Evolutionary conservation across 2,329 filamentous ascomycete species (phyloP).

Genomic region (Microcyclosporella mali): DNA sequence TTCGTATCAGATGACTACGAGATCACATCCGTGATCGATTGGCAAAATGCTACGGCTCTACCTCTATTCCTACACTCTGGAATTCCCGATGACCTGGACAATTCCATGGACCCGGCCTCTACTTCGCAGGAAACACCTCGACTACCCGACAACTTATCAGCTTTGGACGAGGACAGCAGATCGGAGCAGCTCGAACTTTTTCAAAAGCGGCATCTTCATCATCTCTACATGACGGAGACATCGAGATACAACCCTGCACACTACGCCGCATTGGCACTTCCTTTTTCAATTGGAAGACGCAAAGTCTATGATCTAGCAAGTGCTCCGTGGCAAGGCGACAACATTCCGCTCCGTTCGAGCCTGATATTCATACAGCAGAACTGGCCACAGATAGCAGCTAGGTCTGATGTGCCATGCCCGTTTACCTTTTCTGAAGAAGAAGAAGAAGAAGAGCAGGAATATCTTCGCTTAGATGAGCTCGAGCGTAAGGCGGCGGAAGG

Average conservation of each 20-base stretch:
- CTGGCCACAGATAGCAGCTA: slow-evolving; percentile 8
- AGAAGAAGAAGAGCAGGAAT: slow-evolving; percentile 17
- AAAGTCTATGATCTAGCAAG: slow-evolving; percentile 16
- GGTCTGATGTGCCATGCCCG: slow-evolving; percentile 10
- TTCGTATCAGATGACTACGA: slow-evolving; percentile 27
- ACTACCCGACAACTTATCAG: slow-evolving; percentile 1
- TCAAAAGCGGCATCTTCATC: slow-evolving; percentile 12
- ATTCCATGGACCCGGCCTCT: slow-evolving; percentile 18
- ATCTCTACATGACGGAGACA: slow-evolving; percentile 16
- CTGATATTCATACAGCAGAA: slow-evolving; percentile 17
- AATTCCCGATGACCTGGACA: slow-evolving; percentile 37
- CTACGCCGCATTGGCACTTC: slow-evolving; percentile 16
- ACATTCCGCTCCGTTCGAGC: slow-evolving; percentile 18
- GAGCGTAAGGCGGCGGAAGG: slow-evolving; percentile 21
- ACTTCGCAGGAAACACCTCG: slow-evolving; percentile 4
- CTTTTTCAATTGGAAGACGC: slow-evolving; percentile 15
- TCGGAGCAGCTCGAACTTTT: slow-evolving; percentile 8
- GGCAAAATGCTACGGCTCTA: slow-evolving; percentile 36
- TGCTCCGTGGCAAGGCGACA: slow-evolving; percentile 25
- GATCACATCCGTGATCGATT: slow-evolving; percentile 35
- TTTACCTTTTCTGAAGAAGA: slow-evolving; percentile 14
- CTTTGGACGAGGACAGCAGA: slow-evolving; percentile 6
- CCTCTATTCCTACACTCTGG: slow-evolving; percentile 35
- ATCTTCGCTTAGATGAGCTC: slow-evolving; percentile 21
- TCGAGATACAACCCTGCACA: slow-evolving; percentile 11